Evolutionary conservation across 2,329 filamentous ascomycete genomes (phyloP), one percentile per base, ranked within the genome.

Genomic region (Sporothrix variecibatus): DNA sequence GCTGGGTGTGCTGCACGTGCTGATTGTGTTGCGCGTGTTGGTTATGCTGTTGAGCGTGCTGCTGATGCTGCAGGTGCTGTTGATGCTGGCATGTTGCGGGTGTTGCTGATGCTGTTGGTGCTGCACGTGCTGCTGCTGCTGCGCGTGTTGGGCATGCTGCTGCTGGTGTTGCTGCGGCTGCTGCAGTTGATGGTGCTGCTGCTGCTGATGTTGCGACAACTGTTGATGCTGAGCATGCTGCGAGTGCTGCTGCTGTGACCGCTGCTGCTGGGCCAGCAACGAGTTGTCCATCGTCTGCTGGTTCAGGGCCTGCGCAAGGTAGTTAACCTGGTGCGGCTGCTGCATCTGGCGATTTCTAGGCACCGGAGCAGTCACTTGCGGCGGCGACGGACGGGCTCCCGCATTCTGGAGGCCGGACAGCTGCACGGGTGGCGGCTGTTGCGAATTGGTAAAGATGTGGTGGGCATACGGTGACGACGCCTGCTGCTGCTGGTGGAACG

Each of bases 371-470:
- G 86, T 85, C 74, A 87, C 82, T 72, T 87, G 81, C 77, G 86
- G 86, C 71, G 83, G 79, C 74, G 83, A 83, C 43, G 85, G 82
- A 23, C 83, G 78, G 28, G 81, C 76, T 76, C 77, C 83, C 82
- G 76, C 85, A 86, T 78, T 86, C 78, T 84, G 81, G 72, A 87
- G 83, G 80, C 85, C 86, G 76, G 84, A 80, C 72, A 88, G 83
- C 74, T 82, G 80, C 34, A 85, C 84, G 78, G 82, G 85, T 79
- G 82, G 87, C 64, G 82, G 87, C 64, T 86, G 81, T 28, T 83
- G 83, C 28, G 86, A 81, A 67, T 82, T 84, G 78, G 83, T 81
- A 81, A 88, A 90, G 75, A 90, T 82, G 76, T 88, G 86, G 77
- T 87, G 87, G 26, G 58, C 65, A 49, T 88, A 89, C 26, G 83